Evolutionary conservation across 2,329 filamentous ascomycete species (phyloP).

Genomic region (Trichoderma sp.): DNA sequence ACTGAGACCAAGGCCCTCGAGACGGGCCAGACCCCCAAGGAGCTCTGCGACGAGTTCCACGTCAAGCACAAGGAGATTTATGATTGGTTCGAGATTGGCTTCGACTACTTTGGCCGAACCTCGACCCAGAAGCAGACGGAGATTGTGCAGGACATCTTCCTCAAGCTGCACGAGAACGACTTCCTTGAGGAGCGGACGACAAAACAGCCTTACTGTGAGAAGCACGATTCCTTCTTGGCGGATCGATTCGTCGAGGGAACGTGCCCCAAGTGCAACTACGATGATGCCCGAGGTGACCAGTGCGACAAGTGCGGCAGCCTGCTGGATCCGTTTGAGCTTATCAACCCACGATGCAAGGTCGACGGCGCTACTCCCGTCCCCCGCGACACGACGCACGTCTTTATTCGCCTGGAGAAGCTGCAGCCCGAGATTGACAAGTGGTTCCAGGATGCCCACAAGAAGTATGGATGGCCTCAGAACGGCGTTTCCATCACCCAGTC

Average conservation of each 20-base stretch:
- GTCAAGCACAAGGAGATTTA: conserved; percentile 88
- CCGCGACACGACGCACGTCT: conserved; percentile 85
- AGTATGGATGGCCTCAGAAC: conserved; percentile 77
- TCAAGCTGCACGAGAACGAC: conserved; percentile 82
- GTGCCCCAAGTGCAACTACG: conserved; percentile 72
- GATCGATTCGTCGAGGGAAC: conserved; percentile 83
- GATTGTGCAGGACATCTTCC: conserved; percentile 91
- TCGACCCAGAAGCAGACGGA: conserved; percentile 86
- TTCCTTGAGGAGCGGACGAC: conserved; percentile 86
- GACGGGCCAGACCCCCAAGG: conserved; percentile 76
- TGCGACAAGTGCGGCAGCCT: conserved; percentile 74
- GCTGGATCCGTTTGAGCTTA: conserved; percentile 71
- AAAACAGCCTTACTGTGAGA: conserved; percentile 86
- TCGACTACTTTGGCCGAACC: conserved; percentile 93
- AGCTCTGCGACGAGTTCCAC: conserved; percentile 92
- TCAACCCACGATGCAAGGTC: conserved; percentile 88
- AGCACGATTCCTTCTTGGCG: conserved; percentile 75
- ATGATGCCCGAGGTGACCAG: conserved; percentile 72
- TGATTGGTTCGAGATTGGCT: conserved; percentile 93
- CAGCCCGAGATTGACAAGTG: conserved; percentile 76
- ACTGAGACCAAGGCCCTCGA: conserved; percentile 95
- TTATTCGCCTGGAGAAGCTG: conserved; percentile 81
- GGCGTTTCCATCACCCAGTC: conserved; percentile 74
- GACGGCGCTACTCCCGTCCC: conserved; percentile 79
- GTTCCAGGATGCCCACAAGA: conserved; percentile 70